phyloP scores from a whole-genome alignment of 169 alveolate genomes.

The Condylostoma magnum region DNA sequence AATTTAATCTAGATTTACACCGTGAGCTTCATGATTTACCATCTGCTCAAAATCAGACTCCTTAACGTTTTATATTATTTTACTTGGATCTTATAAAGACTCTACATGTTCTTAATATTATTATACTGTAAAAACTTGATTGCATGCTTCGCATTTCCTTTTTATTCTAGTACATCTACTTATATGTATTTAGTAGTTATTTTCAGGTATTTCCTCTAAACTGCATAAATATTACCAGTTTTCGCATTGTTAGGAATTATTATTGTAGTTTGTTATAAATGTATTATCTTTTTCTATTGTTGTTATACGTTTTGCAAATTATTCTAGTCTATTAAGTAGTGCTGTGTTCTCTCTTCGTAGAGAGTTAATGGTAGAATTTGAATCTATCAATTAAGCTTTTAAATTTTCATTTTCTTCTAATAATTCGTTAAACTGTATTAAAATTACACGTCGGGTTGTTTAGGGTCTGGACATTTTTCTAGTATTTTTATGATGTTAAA shows the following conservation, averaged over 20 bases:
- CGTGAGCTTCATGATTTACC: constrained; percentile 21
- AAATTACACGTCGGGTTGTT: no score
- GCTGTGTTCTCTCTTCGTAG: constrained; percentile 17
- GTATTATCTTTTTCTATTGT: background rate
- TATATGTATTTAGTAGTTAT: background rate
- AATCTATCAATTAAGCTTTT: constrained; percentile 19
- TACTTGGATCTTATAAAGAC: no score
- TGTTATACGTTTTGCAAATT: background rate
- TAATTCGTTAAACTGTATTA: constrained; percentile 6
- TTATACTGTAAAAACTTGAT: background rate
- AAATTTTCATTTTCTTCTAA: background rate
- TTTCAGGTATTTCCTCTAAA: background rate
- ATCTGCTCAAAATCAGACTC: no score
- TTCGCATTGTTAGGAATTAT: background rate
- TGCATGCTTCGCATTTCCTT: constrained; percentile 6
- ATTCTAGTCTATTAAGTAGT: background rate
- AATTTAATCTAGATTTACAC: background rate
- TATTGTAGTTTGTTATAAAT: background rate
- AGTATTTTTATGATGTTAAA: no score
- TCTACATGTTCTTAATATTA: background rate
- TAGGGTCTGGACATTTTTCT: no score
- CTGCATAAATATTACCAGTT: background rate
- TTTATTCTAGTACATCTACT: background rate
- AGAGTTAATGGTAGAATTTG: constrained; percentile 10
- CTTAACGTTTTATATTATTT: no score